These are phyloP conservation scores for Teunomyces atbi DNA, from an alignment of 805 yeast genomes.

Conservation along the genomic window DNA sequence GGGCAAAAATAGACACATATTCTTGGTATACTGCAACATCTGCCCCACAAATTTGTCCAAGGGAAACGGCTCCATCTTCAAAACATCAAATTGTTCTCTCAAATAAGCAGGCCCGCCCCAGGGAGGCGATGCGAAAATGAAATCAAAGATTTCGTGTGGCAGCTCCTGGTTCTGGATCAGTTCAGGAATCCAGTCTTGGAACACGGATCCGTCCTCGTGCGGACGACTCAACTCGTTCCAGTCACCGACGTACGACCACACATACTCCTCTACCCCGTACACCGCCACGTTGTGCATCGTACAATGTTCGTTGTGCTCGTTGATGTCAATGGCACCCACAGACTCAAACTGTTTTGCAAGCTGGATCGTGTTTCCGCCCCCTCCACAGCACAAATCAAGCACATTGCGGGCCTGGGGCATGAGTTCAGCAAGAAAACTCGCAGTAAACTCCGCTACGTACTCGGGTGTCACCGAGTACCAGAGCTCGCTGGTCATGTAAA, in stretches of 20 bases:
- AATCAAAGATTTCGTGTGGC: slow-evolving; percentile 38
- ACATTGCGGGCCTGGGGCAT: slow-evolving; percentile 48
- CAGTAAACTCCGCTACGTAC: slow-evolving; percentile 56
- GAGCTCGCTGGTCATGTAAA: slow-evolving; percentile 65
- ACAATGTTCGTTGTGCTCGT: slow-evolving; percentile 60
- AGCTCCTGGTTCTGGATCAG: slow-evolving; percentile 9
- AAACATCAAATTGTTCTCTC: slow-evolving; percentile 44
- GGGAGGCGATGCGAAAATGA: slow-evolving; percentile 77
- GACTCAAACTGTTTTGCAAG: slow-evolving; percentile 57
- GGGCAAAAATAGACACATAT: slow-evolving; percentile 64
- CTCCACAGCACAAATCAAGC: slow-evolving; percentile 80
- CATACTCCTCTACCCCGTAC: slow-evolving; percentile 54
- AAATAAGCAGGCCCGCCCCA: slow-evolving; percentile 81
- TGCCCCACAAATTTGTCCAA: slow-evolving; percentile 45
- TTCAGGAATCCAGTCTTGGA: slow-evolving; percentile 34
- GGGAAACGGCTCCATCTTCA: slow-evolving; percentile 45
- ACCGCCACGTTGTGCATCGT: slow-evolving; percentile 63
- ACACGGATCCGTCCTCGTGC: slow-evolving; percentile 13
- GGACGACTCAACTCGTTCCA: slow-evolving; percentile 38
- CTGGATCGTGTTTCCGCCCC: slow-evolving; percentile 83
- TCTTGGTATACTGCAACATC: slow-evolving; percentile 39
- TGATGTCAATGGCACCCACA: slow-evolving; percentile 64
- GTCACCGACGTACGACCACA: slow-evolving; percentile 51
- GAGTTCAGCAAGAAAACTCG: slow-evolving; percentile 51
- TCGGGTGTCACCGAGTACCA: slow-evolving; percentile 94